These are phyloP conservation scores for Solanum gandarillasii DNA, from an alignment of 257 asterid genomes.

Conservation along the genomic window DNA sequence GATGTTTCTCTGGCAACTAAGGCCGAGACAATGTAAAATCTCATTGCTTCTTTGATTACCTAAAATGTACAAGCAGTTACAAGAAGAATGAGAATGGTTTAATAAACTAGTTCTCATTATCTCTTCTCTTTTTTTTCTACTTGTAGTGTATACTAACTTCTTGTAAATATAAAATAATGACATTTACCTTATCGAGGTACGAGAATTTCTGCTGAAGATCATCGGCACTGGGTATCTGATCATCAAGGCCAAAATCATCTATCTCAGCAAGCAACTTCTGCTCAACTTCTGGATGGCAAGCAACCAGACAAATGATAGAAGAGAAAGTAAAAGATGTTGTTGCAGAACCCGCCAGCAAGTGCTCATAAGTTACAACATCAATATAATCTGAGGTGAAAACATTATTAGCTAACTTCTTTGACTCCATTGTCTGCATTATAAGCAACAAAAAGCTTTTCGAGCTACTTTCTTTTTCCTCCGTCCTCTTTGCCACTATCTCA, in stretches of 20 bases:
- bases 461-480: too few species aligned
- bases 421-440: too few species aligned
- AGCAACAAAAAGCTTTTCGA: too few species aligned
- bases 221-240: conserved; percentile 42
- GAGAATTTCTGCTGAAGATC: conserved; percentile 77
- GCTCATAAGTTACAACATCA: conserved; percentile 92
- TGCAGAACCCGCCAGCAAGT: conserved; percentile 83
- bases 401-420: too few species aligned
- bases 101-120: not conserved
- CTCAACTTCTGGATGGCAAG: conserved; percentile 63
- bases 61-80: conserved; percentile 7
- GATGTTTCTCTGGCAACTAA: conserved; percentile 88
- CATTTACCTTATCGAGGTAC: conserved; percentile 58
- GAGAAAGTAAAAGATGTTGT: conserved; percentile 86
- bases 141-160: not conserved
- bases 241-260: too few species aligned
- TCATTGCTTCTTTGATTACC: conserved; percentile 97
- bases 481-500: too few species aligned
- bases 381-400: conserved; percentile 28
- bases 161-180: not conserved
- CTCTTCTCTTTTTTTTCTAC: not conserved
- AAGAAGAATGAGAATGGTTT: not conserved
- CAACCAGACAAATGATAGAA: conserved; percentile 49
- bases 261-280: not conserved
- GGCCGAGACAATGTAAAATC: conserved; percentile 75